Evolutionary conservation across 2,329 filamentous ascomycete species (phyloP), one percentile per base, ranked within the genome.

Genomic region (Plectosphaerella cucumerina): DNA sequence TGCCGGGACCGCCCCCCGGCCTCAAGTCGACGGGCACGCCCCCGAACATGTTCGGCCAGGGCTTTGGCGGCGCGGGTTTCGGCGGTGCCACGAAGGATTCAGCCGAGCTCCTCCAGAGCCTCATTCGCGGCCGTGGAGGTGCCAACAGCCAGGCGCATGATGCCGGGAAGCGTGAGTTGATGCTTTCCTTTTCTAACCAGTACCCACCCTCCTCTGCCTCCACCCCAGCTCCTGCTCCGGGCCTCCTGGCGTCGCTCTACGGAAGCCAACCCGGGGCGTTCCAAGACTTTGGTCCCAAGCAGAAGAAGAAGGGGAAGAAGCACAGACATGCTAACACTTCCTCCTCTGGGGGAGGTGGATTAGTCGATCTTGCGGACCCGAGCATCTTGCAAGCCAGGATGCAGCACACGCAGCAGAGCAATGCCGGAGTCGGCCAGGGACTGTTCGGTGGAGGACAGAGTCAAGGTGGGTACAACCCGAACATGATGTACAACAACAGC

Each of bases 291-390:
- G 88, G 88, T 77, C 87, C 89, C 78, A 95, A 96, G 86, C 91
- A 95, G 84, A 96, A 96, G 87, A 97, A 96, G 85, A 96, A 96
- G 90, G 91, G 91, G 81, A 97, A 96, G 86, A 97, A 97, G 90
- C 93, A 97, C 83, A 95, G 92, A 86, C 92, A 97, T 87, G 93
- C 91, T 94, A 96, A 97, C 90, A 97, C 93, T 93, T 96, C 92
- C 89, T 97, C 93, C 86, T 96, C 91, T 85, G 89, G 89, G 81
- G 92, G 91, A 85, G 90, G 90, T 89, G 92, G 90, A 81, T 85
- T 97, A 93, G 92, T 95, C 80, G 92, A 97, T 95, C 90, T 96
- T 92, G 90, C 89, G 82, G 92, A 97, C 90, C 93, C 93, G 82
- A 96, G 90, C 83, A 97, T 97, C 83, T 86, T 97, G 82, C 92